Evolutionary conservation across 1,139 yeast species (phyloP).

Genomic region (Pichia sp.): DNA sequence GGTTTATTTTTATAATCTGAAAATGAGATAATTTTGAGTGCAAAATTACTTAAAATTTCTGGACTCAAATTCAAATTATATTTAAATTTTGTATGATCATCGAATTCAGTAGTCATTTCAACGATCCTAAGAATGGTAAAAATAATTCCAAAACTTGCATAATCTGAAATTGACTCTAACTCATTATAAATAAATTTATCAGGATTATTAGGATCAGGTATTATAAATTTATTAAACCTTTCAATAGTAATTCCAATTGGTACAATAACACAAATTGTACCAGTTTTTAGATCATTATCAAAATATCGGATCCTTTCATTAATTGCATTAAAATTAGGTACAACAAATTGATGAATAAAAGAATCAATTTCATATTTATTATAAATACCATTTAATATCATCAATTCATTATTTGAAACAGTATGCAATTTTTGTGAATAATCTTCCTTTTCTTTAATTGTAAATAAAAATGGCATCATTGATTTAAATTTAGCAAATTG

Average conservation of each 20-base stretch:
- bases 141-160: conserved; percentile 7
- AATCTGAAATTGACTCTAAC: conserved; percentile 9
- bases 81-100: not conserved
- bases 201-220: not conserved
- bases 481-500: conserved; percentile 4
- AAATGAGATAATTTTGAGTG: conserved; percentile 11
- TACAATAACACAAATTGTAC: conserved; percentile 12
- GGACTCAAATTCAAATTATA: conserved; percentile 8
- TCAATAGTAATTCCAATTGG: conserved; percentile 7
- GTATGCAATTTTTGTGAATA: not conserved
- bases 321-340: conserved; percentile 17
- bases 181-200: conserved; percentile 5
- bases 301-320: conserved; percentile 19
- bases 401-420: conserved; percentile 1
- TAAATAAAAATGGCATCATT: conserved; percentile 8
- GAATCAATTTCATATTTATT: conserved; percentile 10
- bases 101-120: conserved; percentile 1
- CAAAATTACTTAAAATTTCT: conserved; percentile 4
- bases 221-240: conserved; percentile 11
- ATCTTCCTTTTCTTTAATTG: conserved; percentile 9
- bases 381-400: not conserved
- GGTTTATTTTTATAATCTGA: conserved; percentile 16
- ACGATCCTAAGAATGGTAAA: conserved; percentile 1
- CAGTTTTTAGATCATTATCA: conserved; percentile 11
- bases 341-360: conserved; percentile 7